Evolutionary conservation across 2,329 filamentous ascomycete species (phyloP).

Genomic region (Sporothrix variecibatus): DNA sequence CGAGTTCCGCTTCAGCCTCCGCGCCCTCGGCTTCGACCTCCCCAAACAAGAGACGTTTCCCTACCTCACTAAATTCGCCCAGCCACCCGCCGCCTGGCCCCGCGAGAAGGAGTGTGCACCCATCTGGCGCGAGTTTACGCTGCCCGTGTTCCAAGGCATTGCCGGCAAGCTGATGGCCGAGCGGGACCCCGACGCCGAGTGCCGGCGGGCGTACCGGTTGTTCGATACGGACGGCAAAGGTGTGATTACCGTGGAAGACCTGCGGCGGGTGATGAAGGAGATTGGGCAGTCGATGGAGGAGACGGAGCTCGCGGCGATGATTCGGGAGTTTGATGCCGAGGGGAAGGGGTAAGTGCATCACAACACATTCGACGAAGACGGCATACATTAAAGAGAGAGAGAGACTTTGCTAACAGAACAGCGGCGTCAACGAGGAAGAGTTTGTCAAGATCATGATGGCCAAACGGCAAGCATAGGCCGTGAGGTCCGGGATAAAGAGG

Average conservation of each 20-base stretch:
- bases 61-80: slow-evolving; percentile 79
- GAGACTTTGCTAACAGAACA: slow-evolving; percentile 19
- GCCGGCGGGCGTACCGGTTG: slow-evolving; percentile 84
- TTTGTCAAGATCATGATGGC: slow-evolving; percentile 64
- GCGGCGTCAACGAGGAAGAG: slow-evolving; percentile 67
- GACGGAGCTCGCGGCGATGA: slow-evolving; percentile 91
- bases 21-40: slow-evolving; percentile 91
- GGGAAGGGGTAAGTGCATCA: slow-evolving; percentile 64
- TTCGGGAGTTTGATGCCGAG: slow-evolving; percentile 95
- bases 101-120: slow-evolving; percentile 57
- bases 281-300: slow-evolving; percentile 91
- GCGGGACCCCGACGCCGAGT: slow-evolving; percentile 87
- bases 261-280: slow-evolving; percentile 84
- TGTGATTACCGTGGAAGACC: slow-evolving; percentile 83
- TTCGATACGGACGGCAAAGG: slow-evolving; percentile 95
- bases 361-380: neutral
- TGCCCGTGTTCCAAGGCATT: slow-evolving; percentile 71
- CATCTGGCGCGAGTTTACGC: slow-evolving; percentile 70
- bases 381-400: neutral
- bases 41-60: slow-evolving; percentile 81
- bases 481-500: too few relatives aligned
- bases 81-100: slow-evolving; percentile 64
- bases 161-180: slow-evolving; percentile 78
- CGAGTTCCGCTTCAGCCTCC: slow-evolving; percentile 94
- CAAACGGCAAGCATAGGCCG: slow-evolving; percentile 34